A percentile compares a stretch with the other conserved stretches of the same genome.
Evolutionary conservation across 805 yeast genomes (phyloP).

Genomic region (Wickerhamiella azymoides): DNA sequence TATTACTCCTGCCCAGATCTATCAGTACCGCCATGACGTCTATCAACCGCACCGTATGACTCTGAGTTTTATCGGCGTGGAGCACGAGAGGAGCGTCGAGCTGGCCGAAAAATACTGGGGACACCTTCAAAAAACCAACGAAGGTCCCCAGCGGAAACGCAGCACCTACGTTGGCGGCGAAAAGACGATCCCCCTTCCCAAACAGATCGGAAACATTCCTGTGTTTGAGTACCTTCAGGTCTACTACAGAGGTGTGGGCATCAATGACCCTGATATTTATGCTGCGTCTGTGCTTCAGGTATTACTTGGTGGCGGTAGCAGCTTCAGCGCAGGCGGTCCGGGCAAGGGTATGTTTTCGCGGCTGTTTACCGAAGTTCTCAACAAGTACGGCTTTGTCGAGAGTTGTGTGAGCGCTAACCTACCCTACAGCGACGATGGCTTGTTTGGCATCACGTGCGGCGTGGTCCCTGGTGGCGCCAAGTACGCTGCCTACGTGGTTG

Average conservation of each 20-base stretch:
- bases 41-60: constrained; percentile 73
- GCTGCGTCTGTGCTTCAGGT: constrained; percentile 85
- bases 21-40: constrained; percentile 47
- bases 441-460: constrained; percentile 77
- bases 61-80: constrained; percentile 77
- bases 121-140: constrained; percentile 31
- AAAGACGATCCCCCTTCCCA: constrained; percentile 37
- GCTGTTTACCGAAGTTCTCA: constrained; percentile 78
- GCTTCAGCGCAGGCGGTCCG: constrained; percentile 97
- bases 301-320: constrained; percentile 90
- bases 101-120: constrained; percentile 53
- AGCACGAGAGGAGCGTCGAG: constrained; percentile 51
- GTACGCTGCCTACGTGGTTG: constrained; percentile 66
- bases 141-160: constrained; percentile 17
- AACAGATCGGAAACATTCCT: constrained; percentile 52
- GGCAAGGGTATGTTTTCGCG: constrained; percentile 98
- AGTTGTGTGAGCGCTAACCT: constrained; percentile 80
- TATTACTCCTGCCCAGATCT: constrained; percentile 39
- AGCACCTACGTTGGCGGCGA: constrained; percentile 52
- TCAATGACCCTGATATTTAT: constrained; percentile 73
- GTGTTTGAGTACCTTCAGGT: constrained; percentile 76
- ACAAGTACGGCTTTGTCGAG: constrained; percentile 83
- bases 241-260: constrained; percentile 78
- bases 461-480: constrained; percentile 80
- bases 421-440: constrained; percentile 77